Base-by-base conservation (phyloP, 2,329 filamentous ascomycete species). In the Fusarium succisae region DNA sequence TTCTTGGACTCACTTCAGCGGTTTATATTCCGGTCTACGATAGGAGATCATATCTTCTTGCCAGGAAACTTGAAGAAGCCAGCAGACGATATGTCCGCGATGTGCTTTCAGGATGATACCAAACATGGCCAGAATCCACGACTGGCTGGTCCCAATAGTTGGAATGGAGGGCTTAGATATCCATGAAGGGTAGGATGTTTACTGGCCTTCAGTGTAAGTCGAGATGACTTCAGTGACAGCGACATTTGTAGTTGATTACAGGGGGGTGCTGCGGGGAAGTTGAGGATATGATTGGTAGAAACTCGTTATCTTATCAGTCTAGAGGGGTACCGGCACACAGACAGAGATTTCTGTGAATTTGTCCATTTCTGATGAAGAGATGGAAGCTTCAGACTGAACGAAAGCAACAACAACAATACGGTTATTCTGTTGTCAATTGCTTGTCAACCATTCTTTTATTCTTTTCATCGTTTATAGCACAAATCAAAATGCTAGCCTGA, bases 301-400 rank as follows among this genome's bases (percentile, higher is more conserved):
- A 10, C n/a, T 17, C 4, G 22, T 53, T 67, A 67, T 70, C 66
- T 73, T 70, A 73, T 73, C 70, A 7, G 17, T 17, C 20, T 45
- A 53, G 63, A 59, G 69, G 55, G 60, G 41, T 32, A 47, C 28
- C 17, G 47, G 26, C 48, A 47, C 60, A 70, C 66, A 73, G 56
- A 50, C 53, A 73, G 55, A 57, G 26, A 71, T 55, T 70, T 73
- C 55, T 51, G 45, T 20, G 43, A 66, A 61, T 56, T 56, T 66
- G 41, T 35, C 63, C n/a, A 63, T 50, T 66, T 68, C 43, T 39
- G 38, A 63, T 24, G 35, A 32, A 38, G 22, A 30, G 30, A 38
- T 26, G 26, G 4, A 38, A 26, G 28, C 47, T 35, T 14, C 24
- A 28, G 30, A 9, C 20, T 28, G 24, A 22, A 14, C 20, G 28